Evolutionary conservation across 1,284 basidiomycete species (phyloP).

Genomic region (Puccinia triticina): DNA sequence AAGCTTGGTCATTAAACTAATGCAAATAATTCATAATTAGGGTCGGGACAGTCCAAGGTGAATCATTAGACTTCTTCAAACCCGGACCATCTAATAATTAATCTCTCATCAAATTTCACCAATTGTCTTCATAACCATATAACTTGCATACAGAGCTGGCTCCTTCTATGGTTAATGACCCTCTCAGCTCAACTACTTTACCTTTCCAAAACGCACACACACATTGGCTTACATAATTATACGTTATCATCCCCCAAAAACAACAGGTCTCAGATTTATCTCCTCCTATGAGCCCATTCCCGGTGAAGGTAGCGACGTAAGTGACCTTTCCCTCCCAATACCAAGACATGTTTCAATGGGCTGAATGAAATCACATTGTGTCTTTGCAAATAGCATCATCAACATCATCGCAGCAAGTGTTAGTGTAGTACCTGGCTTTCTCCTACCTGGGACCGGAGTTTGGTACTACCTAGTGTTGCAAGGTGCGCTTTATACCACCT

Average conservation of each 20-base stretch:
- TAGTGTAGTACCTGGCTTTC: slow-evolving; percentile 41
- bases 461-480: slow-evolving; percentile 49
- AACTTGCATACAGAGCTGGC: slow-evolving; percentile 10
- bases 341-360: background rate
- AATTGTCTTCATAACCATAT: background rate
- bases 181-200: background rate
- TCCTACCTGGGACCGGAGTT: slow-evolving; percentile 41
- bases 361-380: background rate
- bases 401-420: slow-evolving; percentile 41
- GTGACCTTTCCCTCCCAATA: background rate
- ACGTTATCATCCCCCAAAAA: background rate
- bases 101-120: background rate
- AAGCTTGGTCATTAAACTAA: background rate
- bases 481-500: slow-evolving; percentile 40
- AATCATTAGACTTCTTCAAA: background rate
- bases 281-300: slow-evolving; percentile 22
- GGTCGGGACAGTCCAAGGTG: slow-evolving; percentile 43
- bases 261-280: slow-evolving; percentile 36
- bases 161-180: slow-evolving; percentile 39
- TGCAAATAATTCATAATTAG: background rate
- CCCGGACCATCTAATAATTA: background rate
- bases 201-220: background rate
- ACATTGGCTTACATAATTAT: background rate
- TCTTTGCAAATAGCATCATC: background rate
- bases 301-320: slow-evolving; percentile 44